Evolutionary conservation across 192 early-diverging fungal genomes (phyloP).

Genomic region (Linnemannia exigua): DNA sequence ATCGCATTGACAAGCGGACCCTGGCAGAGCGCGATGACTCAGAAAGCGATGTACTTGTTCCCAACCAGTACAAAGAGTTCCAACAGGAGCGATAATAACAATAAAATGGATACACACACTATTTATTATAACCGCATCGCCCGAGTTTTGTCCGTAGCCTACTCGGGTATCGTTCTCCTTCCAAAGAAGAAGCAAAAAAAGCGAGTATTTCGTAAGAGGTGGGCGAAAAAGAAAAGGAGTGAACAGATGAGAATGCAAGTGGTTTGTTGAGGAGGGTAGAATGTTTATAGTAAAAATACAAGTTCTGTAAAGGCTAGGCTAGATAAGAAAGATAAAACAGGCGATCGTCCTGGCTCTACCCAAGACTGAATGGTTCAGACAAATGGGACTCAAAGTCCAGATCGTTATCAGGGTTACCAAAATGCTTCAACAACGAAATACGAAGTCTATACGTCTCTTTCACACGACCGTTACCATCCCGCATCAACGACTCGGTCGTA

Average conservation of each 20-base stretch:
- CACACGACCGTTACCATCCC: neutral
- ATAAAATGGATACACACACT: neutral
- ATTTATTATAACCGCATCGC: neutral
- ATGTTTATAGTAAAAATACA: too few relatives aligned
- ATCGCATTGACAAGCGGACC: conserved; percentile 9
- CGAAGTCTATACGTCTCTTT: conserved; percentile 36
- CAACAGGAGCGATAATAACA: conserved; percentile 24
- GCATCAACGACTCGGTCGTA: neutral
- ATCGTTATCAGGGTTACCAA: conserved; percentile 48
- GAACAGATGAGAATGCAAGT: too few relatives aligned
- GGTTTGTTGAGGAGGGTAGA: too few relatives aligned
- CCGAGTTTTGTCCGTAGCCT: neutral
- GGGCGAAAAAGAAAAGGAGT: too few relatives aligned
- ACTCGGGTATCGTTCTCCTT: neutral
- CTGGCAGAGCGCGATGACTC: neutral
- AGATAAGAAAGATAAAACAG: too few relatives aligned
- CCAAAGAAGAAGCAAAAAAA: too few relatives aligned
- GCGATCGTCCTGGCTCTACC: too few relatives aligned
- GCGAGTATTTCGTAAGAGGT: too few relatives aligned
- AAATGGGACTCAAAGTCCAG: conserved; percentile 58
- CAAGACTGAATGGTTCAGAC: conserved; percentile 22
- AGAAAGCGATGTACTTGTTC: conserved; percentile 14
- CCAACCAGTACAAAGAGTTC: conserved; percentile 31
- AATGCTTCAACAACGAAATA: conserved; percentile 55
- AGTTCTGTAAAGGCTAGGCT: too few relatives aligned